Evolutionary conservation across 192 early-diverging fungal species (phyloP), one percentile per base, ranked within the genome.

Genomic region (Spizellomyces sp.): DNA sequence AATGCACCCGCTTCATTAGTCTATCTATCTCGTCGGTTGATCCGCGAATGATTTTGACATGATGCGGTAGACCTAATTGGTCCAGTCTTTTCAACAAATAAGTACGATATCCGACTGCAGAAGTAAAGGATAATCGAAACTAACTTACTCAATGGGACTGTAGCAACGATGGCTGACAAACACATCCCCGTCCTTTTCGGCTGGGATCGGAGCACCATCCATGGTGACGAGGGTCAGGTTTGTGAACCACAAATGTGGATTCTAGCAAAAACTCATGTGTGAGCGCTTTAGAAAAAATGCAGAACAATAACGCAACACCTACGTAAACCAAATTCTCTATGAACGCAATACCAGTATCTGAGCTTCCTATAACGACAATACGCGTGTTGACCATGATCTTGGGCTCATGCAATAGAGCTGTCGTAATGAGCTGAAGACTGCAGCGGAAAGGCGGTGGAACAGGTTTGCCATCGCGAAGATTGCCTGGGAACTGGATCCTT

Each of bases 341-440:
- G 54, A 87, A 83, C 6, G 83, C 74, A 5, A 81, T 41, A 21
- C 83, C 83, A 9, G 65, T 70, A 75, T 87, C 85, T 4, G 85
- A 87, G 8, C 75, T 83, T 27, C 85, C 85, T 22, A 87, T 70
- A 10, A 87, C 81, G 21, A 87, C 81, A 48, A 87, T 85, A 17
- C 77, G 69, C 8, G 79, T 71, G 64, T 87, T 81, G 22, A 87
- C 69, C 8, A 8, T 55, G 50, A 83, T 79, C 66, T 73, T 77
- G 55, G 77, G 82, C 62, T 86, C 84, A 65, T 77, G 80, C 8
- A 86, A 66, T 36, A 83, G 56, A 36, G 78, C 59, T 42, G 68
- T 67, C 0, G 82, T 74, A n/a, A 83, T 46, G 19, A 86, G 45
- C 36, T 75, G 75, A 19, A 86, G 52, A 50, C 71, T 77, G 21